These are phyloP conservation scores for Leccinum fibrillosum DNA, from an alignment of 768 basidiomycete species.

Conservation along the genomic window DNA sequence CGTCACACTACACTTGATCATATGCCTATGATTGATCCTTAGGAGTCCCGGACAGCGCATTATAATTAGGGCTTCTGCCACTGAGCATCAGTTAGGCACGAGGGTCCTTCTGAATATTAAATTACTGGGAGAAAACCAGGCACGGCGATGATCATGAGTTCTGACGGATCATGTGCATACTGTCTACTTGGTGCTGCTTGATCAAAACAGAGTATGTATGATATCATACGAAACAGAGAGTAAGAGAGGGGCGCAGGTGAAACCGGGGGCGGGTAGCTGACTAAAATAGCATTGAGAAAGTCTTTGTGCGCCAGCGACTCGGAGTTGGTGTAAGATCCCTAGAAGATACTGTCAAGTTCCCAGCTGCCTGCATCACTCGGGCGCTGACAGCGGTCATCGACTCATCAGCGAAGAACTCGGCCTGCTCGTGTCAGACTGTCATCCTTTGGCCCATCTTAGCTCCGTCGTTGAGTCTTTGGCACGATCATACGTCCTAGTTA, in stretches of 20 bases:
- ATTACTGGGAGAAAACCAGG: neutral
- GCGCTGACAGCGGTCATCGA: neutral
- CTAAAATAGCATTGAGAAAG: neutral
- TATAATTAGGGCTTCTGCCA: neutral
- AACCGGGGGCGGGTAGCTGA: neutral
- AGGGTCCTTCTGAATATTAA: neutral
- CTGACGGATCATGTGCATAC: neutral
- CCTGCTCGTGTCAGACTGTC: neutral
- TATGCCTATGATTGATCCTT: neutral
- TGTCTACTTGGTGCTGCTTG: neutral
- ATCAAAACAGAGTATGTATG: neutral
- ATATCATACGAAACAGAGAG: neutral
- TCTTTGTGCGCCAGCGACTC: neutral
- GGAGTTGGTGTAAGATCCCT: neutral
- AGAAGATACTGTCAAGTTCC: too few species aligned
- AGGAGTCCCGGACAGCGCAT: neutral
- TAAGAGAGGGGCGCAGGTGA: neutral
- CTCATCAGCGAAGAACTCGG: neutral
- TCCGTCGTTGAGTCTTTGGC: neutral
- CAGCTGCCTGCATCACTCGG: neutral
- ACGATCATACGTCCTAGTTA: neutral
- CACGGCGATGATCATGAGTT: too few species aligned
- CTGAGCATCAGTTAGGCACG: neutral
- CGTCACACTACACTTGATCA: neutral
- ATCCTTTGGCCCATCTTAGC: neutral